Percentiles rank a stretch among this genome's conserved stretches.
Conservation (phyloP, 1,139 yeast species). For the Suhomyces atakaporum region DNA sequence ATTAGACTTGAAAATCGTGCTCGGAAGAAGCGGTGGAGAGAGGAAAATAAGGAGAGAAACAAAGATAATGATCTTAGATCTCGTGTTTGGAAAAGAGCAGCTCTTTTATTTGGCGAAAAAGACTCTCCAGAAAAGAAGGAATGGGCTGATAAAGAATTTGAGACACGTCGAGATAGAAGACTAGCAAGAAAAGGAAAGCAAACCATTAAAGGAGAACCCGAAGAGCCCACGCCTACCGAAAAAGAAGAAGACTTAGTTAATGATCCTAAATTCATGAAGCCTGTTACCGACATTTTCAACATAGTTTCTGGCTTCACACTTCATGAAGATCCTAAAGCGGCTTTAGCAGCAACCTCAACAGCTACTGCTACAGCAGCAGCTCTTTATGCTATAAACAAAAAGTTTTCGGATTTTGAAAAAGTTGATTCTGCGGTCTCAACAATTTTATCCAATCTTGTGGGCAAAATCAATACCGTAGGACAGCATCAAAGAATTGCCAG, state of each 20-base stretch:
- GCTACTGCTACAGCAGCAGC: slow-evolving; percentile 41
- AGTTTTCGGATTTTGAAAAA: slow-evolving; percentile 17
- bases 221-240: slow-evolving; percentile 3
- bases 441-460: slow-evolving; percentile 34
- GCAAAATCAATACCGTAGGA: slow-evolving; percentile 25
- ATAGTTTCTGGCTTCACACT: slow-evolving; percentile 37
- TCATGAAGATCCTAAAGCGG: slow-evolving; percentile 39
- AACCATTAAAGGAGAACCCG: slow-evolving; percentile 8
- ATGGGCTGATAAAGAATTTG: slow-evolving; percentile 81
- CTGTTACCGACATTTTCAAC: slow-evolving; percentile 39
- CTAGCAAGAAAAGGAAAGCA: slow-evolving; percentile 33
- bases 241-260: slow-evolving; percentile 13
- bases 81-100: slow-evolving; percentile 74
- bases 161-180: slow-evolving; percentile 62
- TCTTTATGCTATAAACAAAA: slow-evolving; percentile 26
- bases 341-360: slow-evolving; percentile 44
- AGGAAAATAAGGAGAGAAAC: slow-evolving; percentile 75
- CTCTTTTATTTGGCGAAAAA: slow-evolving; percentile 60
- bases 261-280: slow-evolving; percentile 28
- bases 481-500: slow-evolving; percentile 34
- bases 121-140: slow-evolving; percentile 54
- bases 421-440: slow-evolving; percentile 27
- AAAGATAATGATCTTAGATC: slow-evolving; percentile 84
- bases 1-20: slow-evolving; percentile 73
- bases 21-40: slow-evolving; percentile 90